These are phyloP conservation scores for Globisporangium iwayamae DNA, from an alignment of 352 stramenopile genomes.

Conservation along the genomic window DNA sequence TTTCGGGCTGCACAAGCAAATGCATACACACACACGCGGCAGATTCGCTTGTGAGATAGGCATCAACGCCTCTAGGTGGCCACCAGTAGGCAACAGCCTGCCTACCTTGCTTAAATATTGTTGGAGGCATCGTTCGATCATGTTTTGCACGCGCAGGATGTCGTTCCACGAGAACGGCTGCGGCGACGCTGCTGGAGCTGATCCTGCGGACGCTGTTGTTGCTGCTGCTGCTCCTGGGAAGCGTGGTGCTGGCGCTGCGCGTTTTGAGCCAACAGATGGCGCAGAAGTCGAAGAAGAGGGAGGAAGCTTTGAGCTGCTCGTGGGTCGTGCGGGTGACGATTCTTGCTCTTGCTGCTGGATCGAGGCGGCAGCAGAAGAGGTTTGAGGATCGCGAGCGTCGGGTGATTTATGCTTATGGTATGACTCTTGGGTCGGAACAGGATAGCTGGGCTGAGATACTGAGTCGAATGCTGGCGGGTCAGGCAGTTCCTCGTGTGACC, in stretches of 20 bases:
- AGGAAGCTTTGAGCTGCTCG: neutral
- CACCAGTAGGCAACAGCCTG: neutral
- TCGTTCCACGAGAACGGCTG: conserved; percentile 84
- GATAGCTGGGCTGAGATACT: neutral
- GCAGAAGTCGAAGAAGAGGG: neutral
- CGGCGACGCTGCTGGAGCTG: neutral
- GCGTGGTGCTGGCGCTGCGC: neutral
- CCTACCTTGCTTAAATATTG: conserved; percentile 88
- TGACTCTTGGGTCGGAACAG: neutral
- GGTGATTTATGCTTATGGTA: too few species aligned
- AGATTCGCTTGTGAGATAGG: neutral
- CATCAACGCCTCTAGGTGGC: neutral
- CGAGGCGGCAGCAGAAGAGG: neutral
- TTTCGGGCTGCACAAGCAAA: conserved; percentile 38
- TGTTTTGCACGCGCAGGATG: conserved; percentile 85
- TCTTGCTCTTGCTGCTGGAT: neutral
- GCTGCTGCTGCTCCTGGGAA: neutral
- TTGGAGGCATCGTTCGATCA: conserved; percentile 89
- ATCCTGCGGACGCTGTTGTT: neutral
- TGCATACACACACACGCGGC: neutral
- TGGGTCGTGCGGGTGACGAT: neutral
- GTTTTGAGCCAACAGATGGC: neutral
- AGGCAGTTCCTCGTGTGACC: neutral
- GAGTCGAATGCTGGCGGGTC: neutral
- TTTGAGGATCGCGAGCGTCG: neutral